Evolutionary conservation across 148 eudicot genomes (phyloP), one percentile per base, ranked within the genome.

Genomic region (Gaultheria prostrata): DNA sequence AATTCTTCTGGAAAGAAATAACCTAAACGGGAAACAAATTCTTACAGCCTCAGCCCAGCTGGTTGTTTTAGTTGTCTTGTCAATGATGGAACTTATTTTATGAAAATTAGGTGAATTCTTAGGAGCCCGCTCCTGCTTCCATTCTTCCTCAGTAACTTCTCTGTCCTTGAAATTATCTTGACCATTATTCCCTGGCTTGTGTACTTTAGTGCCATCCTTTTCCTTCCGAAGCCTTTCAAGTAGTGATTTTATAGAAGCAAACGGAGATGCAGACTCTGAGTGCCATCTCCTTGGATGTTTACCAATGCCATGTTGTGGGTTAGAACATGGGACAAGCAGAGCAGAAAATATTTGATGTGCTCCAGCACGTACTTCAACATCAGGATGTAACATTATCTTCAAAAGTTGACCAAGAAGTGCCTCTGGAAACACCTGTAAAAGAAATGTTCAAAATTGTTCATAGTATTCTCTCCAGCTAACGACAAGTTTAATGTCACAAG

Each of bases 171-270:
- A 82, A 84, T 90, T 93, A 85, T 93, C 91, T 75, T 86, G 84
- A 74, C 82, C 78, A 87, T 79, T 67, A 85, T 71, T 84, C 59
- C 81, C 95, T 32, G 81, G 82, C 83, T 87, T 89, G 75, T 82
- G 90, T 32, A 57, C 81, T 79, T 83, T 84, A 61, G 63, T 80
- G 63, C 88, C 88, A 82, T 89, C 86, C 69, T 91, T 92, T 78
- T 93, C 99, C 83, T 82, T 89, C 77, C 90, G 90, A 76, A 97
- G 94, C 89, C 94, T 94, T 84, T 97, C 94, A 67, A 97, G 99
- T 84, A 95, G 87, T 83, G 94, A 88, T 51, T 94, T 82, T 83
- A 93, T 89, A 73, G 98, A 93, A 80, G 94, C 94, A 91, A 88
- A 90, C 78, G 91, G 86, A 24, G 96, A 91, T 76, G 90, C 77